Percentiles rank a stretch among this genome's conserved stretches.
Evolutionary conservation across 2,329 filamentous ascomycete genomes (phyloP).

Genomic region (Scytalidium lignicola): DNA sequence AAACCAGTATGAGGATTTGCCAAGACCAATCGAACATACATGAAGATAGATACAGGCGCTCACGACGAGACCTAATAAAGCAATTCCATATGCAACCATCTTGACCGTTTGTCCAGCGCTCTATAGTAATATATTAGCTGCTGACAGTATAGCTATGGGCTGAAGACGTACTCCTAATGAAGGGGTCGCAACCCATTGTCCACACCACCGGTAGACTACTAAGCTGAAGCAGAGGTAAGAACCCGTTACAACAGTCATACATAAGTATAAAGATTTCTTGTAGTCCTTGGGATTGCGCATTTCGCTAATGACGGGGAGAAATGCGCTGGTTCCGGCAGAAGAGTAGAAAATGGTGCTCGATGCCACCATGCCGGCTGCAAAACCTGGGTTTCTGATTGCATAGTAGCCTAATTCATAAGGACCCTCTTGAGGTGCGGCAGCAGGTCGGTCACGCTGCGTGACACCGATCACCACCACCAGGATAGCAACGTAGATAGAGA

Average conservation of each 20-base stretch:
- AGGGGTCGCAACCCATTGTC: slow-evolving; percentile 57
- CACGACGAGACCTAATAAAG: slow-evolving; percentile 48
- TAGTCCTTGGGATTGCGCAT: slow-evolving; percentile 57
- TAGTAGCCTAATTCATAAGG: slow-evolving; percentile 55
- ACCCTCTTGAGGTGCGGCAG: slow-evolving; percentile 54
- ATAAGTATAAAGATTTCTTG: slow-evolving; percentile 53
- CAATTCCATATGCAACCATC: slow-evolving; percentile 57
- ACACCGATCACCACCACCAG: slow-evolving; percentile 50
- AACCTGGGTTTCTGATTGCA: slow-evolving; percentile 50
- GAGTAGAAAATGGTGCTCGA: slow-evolving; percentile 56
- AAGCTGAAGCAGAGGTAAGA: slow-evolving; percentile 55
- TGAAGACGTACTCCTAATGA: slow-evolving; percentile 41
- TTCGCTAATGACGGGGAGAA: slow-evolving; percentile 60
- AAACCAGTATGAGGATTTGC: background rate
- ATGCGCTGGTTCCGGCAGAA: slow-evolving; percentile 53
- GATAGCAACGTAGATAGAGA: slow-evolving; percentile 52
- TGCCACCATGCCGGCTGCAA: slow-evolving; percentile 53
- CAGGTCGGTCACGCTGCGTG: slow-evolving; percentile 50
- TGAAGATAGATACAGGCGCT: slow-evolving; percentile 22
- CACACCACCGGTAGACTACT: slow-evolving; percentile 51
- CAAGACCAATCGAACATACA: background rate
- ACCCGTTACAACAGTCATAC: slow-evolving; percentile 51
- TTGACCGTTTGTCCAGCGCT: slow-evolving; percentile 55
- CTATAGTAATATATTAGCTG: background rate
- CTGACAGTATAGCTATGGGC: background rate